Evolutionary conservation across 331 rosid genomes (phyloP), one percentile per base, ranked within the genome.

Genomic region (Malus hybrid): DNA sequence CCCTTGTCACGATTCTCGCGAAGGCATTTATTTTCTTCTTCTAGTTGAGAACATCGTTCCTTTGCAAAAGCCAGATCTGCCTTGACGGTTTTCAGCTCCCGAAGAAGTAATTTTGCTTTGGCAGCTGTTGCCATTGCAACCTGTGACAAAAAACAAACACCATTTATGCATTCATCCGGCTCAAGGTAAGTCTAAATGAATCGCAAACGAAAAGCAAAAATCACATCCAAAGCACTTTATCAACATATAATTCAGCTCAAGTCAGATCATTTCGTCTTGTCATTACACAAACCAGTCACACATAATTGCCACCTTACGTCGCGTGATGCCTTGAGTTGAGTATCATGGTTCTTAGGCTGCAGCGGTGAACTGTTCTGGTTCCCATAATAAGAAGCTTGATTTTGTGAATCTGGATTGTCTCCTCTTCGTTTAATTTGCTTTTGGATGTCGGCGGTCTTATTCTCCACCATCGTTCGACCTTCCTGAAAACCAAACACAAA

Each of bases 111-210:
- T 83, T 95, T 95, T 71, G 99, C 99, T 83, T 92, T 95, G 71
- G 98, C 97, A 77, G 99, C 97, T 27, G 99, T 92, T 52, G 99
- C 99, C 99, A 95, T 84, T 29, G 97, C 98, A 80, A 95, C 98
- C 99, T 95, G 88, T 31, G 77, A 63, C 29, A 59, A 39, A 62
- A 64, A 46, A 69, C 54, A 78, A 76, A 69, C 57, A 60, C 68
- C 82, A 81, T 75, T 73, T 56, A 65, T 71, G 81, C 84, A 73
- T 57, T 67, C 79, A 54, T 46, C 80, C 36, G 27, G 72, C 67
- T 68, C 50, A 66, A 29, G 19, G 39, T 18, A 33, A 34, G n/a
- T 80, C n/a, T 39, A 33, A 63, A 66, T 57, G 8, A 55, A 52
- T 16, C 10, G 8, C 22, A 28, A 70, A 66, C 61, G 9, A 48